Evolutionary conservation across 345 rosid species (phyloP), one percentile per base, ranked within the genome.

Genomic region (Atalantia buxifolia): DNA sequence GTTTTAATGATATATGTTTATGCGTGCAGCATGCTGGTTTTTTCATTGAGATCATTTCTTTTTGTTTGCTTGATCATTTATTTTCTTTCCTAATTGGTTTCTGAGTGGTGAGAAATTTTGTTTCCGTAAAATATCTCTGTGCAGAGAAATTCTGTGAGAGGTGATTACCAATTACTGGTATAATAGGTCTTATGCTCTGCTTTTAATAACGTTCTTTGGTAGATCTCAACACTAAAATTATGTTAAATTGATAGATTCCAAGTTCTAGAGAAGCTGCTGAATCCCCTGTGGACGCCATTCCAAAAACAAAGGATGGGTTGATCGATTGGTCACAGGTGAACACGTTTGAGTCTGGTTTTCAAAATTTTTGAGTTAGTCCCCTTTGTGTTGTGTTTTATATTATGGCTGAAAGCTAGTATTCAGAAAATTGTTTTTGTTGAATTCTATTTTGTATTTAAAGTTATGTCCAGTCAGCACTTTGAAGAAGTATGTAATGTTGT

Each of bases 301-400:
- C 99, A 2, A 92, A 91, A 80, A 91, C 92, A 57, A 84, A 90
- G 84, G 88, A 86, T 81, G 97, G 97, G 3, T 82, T 89, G 79
- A 77, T 96, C 72, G 99, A 96, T 85, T 96, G 97, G 99, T 91
- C 98, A 30, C 93, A 90, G 83, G 98, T 94, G 80, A 83, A 92
- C 76, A 62, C 31, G 38, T 53, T 79, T 27, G 67, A 55, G 53
- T 53, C 79, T 36, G 67, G 30, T 65, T 66, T 59, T 38, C 7
- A 53, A 53, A 53, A 53, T 53, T 53, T 16, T 53, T 53, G 22
- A 16, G 57, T 53, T 53, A 53, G 6, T 53, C 57, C 57, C 33
- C 48, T 64, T 13, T 66, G 28, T 57, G 28, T 65, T 48, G 7
- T 59, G 71, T 57, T 56, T 28, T 56, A 14, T 67, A 42, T 69